A percentile compares a stretch with the other conserved stretches of the same genome.
Conservation (phyloP, 495 filamentous ascomycete genomes). For the Podospora pseudopauciseta region DNA sequence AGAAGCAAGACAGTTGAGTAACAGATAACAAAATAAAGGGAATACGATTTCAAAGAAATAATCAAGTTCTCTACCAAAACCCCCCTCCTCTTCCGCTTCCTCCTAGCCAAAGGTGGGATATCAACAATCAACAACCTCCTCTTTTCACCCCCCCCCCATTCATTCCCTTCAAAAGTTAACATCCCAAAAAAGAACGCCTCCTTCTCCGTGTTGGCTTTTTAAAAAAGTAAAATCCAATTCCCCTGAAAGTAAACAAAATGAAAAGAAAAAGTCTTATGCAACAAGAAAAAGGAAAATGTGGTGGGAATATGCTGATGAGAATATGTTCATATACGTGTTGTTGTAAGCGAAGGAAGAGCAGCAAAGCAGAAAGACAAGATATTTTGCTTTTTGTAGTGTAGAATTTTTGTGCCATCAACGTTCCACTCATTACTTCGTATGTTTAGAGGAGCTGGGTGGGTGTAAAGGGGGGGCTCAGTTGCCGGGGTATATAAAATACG, state of each 20-base stretch:
- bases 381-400: not conserved
- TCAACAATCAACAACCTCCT: not conserved
- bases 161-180: not conserved
- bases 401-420: not conserved
- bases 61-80: not conserved
- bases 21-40: conserved; percentile 1
- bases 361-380: not conserved
- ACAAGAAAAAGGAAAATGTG: not conserved
- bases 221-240: not conserved
- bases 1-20: not conserved
- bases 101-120: not conserved
- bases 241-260: not conserved
- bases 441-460: not conserved
- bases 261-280: not conserved
- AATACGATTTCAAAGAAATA: conserved; percentile 3
- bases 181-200: not conserved
- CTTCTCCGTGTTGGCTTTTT: not conserved
- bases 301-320: not conserved
- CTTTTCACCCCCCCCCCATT: no score
- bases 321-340: not conserved
- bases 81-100: not conserved
- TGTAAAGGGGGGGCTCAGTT: not conserved
- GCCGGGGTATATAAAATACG: conserved; percentile 15
- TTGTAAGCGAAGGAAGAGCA: not conserved
- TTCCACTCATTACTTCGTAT: conserved; percentile 16